Percentiles rank a stretch among this genome's conserved stretches.
These are phyloP conservation scores for Alternaria metachromatica DNA, from an alignment of 2,329 filamentous ascomycete species.

Conservation along the genomic window DNA sequence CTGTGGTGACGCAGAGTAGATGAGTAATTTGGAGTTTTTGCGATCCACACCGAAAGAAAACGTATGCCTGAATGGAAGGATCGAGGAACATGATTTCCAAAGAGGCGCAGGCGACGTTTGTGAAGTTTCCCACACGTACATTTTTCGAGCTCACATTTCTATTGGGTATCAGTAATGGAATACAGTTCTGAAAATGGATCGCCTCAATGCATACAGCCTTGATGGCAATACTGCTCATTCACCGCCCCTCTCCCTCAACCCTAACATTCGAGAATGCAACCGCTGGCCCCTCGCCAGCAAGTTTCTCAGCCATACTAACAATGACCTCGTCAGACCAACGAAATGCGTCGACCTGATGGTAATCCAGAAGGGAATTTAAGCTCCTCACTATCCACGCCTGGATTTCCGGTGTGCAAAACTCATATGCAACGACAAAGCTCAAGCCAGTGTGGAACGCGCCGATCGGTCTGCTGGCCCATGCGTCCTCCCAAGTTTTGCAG, in stretches of 20 bases:
- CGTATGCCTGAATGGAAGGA: too few species aligned
- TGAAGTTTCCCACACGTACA: too few species aligned
- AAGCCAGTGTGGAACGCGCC: constrained; percentile 41
- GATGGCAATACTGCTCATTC: not conserved
- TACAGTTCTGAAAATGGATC: not conserved
- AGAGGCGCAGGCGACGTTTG: too few species aligned
- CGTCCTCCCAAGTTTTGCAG: constrained; percentile 46
- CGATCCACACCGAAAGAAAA: too few species aligned
- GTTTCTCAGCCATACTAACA: constrained; percentile 31
- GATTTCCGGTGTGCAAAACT: constrained; percentile 33
- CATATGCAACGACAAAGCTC: constrained; percentile 43
- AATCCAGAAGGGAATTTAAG: constrained; percentile 37
- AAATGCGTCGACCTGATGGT: constrained; percentile 34
- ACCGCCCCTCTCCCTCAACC: constrained; percentile 14
- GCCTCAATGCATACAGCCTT: not conserved
- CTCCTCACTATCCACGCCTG: constrained; percentile 36
- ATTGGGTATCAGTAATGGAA: not conserved
- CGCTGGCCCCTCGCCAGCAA: constrained; percentile 36
- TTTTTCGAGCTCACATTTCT: not conserved
- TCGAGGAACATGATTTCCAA: too few species aligned
- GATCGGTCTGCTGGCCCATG: constrained; percentile 41
- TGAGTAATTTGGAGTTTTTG: too few species aligned
- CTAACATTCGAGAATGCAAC: constrained; percentile 27
- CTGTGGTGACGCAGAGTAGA: too few species aligned
- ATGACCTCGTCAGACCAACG: constrained; percentile 40